Base-by-base conservation (phyloP, 2,329 filamentous ascomycete species). In the Fusarium tanahbumbuense region DNA sequence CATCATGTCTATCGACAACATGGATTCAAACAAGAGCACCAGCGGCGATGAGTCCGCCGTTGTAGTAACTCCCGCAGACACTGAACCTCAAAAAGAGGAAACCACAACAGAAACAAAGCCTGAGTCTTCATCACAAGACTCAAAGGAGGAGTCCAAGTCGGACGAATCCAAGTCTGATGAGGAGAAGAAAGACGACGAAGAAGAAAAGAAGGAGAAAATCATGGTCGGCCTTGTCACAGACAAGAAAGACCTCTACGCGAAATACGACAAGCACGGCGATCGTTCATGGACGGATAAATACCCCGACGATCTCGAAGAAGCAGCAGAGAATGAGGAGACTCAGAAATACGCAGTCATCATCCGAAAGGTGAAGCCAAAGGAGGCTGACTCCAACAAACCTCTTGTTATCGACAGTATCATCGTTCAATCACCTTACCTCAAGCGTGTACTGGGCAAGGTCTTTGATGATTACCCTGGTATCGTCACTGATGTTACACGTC, bases 321-420 rank as follows among this genome's bases (percentile, higher is more conserved):
- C 87, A 0, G 87, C 85, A 7, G 89, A 91, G 73, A 88, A 89
- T 68, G 84, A 86, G 20, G 84, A 88, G 69, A 90, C 88, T 3
- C 84, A 85, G 37, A 88, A 87, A 68, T 91, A 85, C 73, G 89
- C 89, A 3, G 80, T 90, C 50, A 79, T 91, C 28, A 83, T 89
- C 2, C 85, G 88, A 46, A 87, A 91, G 73, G 74, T 70, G 32
- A 78, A 78, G 60, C 81, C 83, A 58, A 87, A 86, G 77, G 84
- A 84, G 71, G 84, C 83, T 48, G 85, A 90, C 74, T 86, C 87
- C 28, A 84, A 86, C 59, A 90, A 89, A 76, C 87, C 86, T 47
- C 84, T 91, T 32, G 80, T 86, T 56, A 83, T 90, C 25, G 83
- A 91, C 72, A 89, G 87, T 48, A 86, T 92, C 61, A 83, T 91